Base-by-base conservation (phyloP, 257 asterid species). In the Forsythia suspensa region DNA sequence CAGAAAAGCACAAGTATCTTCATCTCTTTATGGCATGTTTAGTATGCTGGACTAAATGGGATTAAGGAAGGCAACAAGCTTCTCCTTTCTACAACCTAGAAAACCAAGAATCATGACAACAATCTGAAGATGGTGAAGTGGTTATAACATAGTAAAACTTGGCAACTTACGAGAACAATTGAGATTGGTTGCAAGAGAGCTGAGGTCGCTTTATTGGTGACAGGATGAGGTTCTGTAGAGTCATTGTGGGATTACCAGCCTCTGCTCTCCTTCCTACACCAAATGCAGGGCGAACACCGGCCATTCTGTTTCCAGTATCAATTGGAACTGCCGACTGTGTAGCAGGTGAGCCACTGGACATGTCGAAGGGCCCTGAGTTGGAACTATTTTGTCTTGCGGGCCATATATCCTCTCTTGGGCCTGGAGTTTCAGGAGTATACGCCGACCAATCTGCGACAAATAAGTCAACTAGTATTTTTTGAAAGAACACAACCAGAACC, bases 341-440 rank as follows among this genome's bases (percentile, higher is more conserved):
- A 55, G 82, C 89, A 44, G 94, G 97, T 67, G 97, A 87, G 82
- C 86, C 91, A 72, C 89, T 86, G 43, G 93, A 84, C 55, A 91
- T 75, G 84, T 90, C 91, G 48, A 88, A 92, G 42, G 93, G 88
- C 69, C 91, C 89, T 61, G 92, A 85, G 86, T 84, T 88, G n/a
- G 92, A 82, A 75, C 83, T 84, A 86, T 89, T 89, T 84, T 83
- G 94, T 77, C 94, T 83, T 78, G 89, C 74, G 73, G 92, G 82
- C 99, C 99, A 95, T 77, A 90, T 79, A 76, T 90, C 97, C 37
- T 93, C 97, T 86, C 90, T 87, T 68, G 92, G 95, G 84, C 97
- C 99, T 93, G 99, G 99, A 89, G 99, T 95, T 87, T 90, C 90
- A 88, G 99, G 97, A 89, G 99, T 87, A 89, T 61, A 82, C 87